Base-by-base conservation (phyloP, 1,284 basidiomycete species). In the Cutaneotrichosporon cutaneum region DNA sequence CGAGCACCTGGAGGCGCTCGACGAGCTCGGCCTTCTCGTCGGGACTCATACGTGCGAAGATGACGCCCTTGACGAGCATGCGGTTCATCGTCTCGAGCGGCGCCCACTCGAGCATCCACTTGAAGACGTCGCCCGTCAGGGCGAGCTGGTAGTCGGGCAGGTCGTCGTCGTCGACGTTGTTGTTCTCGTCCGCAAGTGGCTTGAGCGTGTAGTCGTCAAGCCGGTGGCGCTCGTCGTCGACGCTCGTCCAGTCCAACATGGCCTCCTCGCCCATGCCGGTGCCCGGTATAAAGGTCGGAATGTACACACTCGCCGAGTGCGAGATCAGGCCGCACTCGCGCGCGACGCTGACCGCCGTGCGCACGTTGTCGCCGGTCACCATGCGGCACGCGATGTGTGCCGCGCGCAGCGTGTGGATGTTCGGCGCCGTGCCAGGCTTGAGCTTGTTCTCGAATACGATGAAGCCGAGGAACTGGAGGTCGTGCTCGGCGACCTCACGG, bases 11-110 rank as follows among this genome's bases (percentile, higher is more conserved):
- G 24, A 99, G 83, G 3, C 94, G 87, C 76, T 98, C 95, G 45
- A 99, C 92, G 21, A 99, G 87, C 77, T 99, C 96, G 72, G 98
- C 96, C 82, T 99, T 99, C 82, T 99, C 96, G 77, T 99, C 96
- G 0, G 96, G 96, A 18, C 95, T 99, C 96, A 99, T 99, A 27
- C 96, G 87, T 10, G 96, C 94, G 76, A 95, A 99, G 56, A 99
- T 90, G 73, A 96, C 92, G 3, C 94, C 88, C 80, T 97, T 96
- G 63, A 98, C 92, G n/a, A 99, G 87, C 93, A 99, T 95, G 61
- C 94, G 85, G 72, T 97, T 91, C 68, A 96, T 80, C 0, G 94
- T 95, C 81, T 99, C 96, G 26, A 94, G 82, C 5, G 95, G 89
- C 0, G 93, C 94, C 80, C 92, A 87, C 74, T 95, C 95, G 70